Conservation (phyloP, 768 basidiomycete species). For the Auriscalpium microsporum region DNA sequence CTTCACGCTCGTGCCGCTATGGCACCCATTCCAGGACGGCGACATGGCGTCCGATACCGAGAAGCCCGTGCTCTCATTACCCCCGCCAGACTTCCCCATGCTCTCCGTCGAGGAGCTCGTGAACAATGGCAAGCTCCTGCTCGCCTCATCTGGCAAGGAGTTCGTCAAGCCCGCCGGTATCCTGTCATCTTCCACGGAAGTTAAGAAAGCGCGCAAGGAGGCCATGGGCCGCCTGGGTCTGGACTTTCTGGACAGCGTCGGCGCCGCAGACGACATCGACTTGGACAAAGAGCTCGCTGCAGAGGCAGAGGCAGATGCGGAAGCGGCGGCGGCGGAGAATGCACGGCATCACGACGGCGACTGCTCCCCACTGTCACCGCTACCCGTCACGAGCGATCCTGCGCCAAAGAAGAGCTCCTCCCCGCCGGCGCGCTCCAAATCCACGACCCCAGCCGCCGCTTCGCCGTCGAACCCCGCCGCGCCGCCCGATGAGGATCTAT, state of each 20-base stretch:
- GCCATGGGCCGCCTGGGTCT: conserved; percentile 84
- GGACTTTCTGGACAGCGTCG: conserved; percentile 72
- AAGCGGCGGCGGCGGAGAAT: conserved; percentile 20
- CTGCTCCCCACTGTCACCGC: conserved; percentile 18
- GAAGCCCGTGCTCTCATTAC: conserved; percentile 18
- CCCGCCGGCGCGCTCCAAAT: conserved; percentile 34
- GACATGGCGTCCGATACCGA: conserved; percentile 21
- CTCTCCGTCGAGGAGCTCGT: conserved; percentile 76
- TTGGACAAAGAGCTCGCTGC: conserved; percentile 71
- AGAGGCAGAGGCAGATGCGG: conserved; percentile 37
- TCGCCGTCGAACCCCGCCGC: conserved; percentile 39
- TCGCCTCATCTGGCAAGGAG: conserved; percentile 93
- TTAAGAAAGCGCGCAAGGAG: conserved; percentile 81
- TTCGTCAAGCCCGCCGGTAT: conserved; percentile 70
- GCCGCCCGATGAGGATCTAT: conserved; percentile 38
- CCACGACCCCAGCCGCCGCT: conserved; percentile 36
- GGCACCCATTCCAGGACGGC: conserved; percentile 45
- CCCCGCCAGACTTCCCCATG: conserved; percentile 53
- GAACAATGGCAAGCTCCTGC: conserved; percentile 64
- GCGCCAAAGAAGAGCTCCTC: conserved; percentile 18
- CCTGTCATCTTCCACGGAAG: conserved; percentile 65
- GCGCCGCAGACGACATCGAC: conserved; percentile 71
- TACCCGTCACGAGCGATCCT: conserved; percentile 35
- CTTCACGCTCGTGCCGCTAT: conserved; percentile 74
- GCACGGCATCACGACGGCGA: no score